These are phyloP conservation scores for Talaromyces amestolkiae DNA, from an alignment of 2,329 filamentous ascomycete species.

Conservation along the genomic window DNA sequence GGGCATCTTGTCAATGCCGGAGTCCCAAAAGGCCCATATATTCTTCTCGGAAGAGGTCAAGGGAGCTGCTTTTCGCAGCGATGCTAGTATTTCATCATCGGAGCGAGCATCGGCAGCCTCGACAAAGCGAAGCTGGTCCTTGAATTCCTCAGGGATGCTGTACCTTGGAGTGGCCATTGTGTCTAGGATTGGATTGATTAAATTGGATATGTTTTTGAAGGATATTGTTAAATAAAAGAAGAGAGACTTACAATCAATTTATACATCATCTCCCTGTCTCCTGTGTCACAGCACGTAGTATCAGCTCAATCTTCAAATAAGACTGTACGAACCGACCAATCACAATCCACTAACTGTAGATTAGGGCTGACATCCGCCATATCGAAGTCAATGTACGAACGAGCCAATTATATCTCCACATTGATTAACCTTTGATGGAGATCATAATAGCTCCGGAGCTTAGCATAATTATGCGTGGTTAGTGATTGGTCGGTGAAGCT, in stretches of 20 bases:
- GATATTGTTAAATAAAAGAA: not conserved
- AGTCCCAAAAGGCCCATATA: constrained; percentile 44
- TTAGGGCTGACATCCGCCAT: not conserved
- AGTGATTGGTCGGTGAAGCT: not conserved
- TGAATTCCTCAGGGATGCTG: constrained; percentile 13
- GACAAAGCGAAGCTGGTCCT: constrained; percentile 13
- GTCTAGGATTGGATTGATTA: no score
- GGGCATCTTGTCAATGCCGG: constrained; percentile 37
- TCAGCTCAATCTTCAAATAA: not conserved
- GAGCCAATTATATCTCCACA: not conserved
- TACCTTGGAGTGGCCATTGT: constrained; percentile 7
- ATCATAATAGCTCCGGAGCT: not conserved
- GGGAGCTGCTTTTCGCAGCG: constrained; percentile 22
- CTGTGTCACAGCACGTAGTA: not conserved
- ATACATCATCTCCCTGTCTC: not conserved
- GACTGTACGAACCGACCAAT: constrained; percentile 11
- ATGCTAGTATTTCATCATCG: constrained; percentile 23
- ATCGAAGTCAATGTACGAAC: constrained; percentile 3
- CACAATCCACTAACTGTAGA: not conserved
- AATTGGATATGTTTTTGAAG: no score
- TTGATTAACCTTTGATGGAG: not conserved
- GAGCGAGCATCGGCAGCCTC: constrained; percentile 8
- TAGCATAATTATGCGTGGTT: not conserved
- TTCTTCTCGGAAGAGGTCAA: constrained; percentile 40
- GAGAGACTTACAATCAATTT: not conserved